Evolutionary conservation across 257 asterid genomes (phyloP), one percentile per base, ranked within the genome.

Genomic region (Perilla frutescens): DNA sequence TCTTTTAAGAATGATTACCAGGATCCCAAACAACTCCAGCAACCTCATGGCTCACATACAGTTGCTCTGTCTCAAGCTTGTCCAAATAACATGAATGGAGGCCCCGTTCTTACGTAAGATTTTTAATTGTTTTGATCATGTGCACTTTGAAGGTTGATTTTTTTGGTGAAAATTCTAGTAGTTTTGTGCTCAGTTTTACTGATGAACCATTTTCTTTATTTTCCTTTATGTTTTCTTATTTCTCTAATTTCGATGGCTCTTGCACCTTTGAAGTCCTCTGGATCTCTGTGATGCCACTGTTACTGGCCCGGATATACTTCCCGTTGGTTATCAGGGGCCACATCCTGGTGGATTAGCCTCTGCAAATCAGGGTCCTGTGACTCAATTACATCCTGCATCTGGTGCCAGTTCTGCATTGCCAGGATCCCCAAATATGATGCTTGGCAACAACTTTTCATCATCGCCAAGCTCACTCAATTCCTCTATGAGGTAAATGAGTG

Each of bases 21-120:
- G 88, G 99, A 95, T 49, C 89, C 88, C 11, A 91, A 83, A 79
- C 99, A 85, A 74, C 81, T 88, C 81, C 89, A 79, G 87, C 94
- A 81, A 70, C 92, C 96, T 82, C 99, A 92, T 71, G 77, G 85
- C 73, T 95, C 99, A 75, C 99, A 95, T 76, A 61, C 86, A 71
- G 54, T 76, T 79, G 94, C 96, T 70, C 90, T 95, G 55, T 83
- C 96, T 76, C 96, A 89, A 89, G 87, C 76, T 73, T 83, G 80
- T 78, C 97, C 96, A 49, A 92, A 86, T 83, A 89, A 92, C 86
- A 82, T 87, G 73, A 88, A 67, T 65, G 98, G 96, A 71, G 93
- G 89, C 37, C 83, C 83, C 72, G 53, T 85, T 80, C 80, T 92
- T 66, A 92, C 90, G 99, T 95, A 88, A 84, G 96, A 72, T 78